Base-by-base conservation (phyloP, 768 basidiomycete species). In the Termitomyces sp. region DNA sequence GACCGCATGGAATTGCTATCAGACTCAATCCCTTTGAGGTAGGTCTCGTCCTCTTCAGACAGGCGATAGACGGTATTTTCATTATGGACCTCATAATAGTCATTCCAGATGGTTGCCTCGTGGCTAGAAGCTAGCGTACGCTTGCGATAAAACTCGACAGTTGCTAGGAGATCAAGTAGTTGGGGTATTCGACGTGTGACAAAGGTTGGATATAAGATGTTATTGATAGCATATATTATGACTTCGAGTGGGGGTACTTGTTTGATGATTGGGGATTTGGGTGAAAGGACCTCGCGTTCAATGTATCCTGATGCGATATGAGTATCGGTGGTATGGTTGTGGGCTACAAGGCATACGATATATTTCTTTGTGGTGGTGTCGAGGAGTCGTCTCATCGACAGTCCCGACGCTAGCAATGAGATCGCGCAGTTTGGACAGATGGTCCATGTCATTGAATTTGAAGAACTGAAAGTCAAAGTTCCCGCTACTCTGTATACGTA, bases 71-170 rank as follows among this genome's bases (percentile, higher is more conserved):
- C 30, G 25, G 58, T 46, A n/a, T 40, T 41, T 32, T 63, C 53
- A 34, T 53, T 32, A 19, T 53, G 41, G 30, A 35, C 48, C 23
- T 65, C 68, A 62, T 70, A 67, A 52, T 66, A 69, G 0, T 58
- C 60, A 30, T 74, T 62, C 64, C 63, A 71, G 28, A 59, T 60
- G 10, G 72, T 55, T 7, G 70, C 70, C 3, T 57, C 42, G 5
- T 62, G 54, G 11, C 68, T 71, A 42, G 68, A 63, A 17, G 65
- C 62, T 28, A 66, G 54, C 14, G 65, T 66, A 11, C 62, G 58
- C 3, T 66, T 61, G 30, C 75, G 70, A 61, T 72, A 71, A 57
- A 69, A 72, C 57, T 77, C 76, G 30, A 72, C 67, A 49, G 68
- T 72, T 12, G 73, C 67, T 28, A 75, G 60, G 10, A 75, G 66